Base-by-base conservation (phyloP, 352 stramenopile genomes). In the Pythium sp. region DNA sequence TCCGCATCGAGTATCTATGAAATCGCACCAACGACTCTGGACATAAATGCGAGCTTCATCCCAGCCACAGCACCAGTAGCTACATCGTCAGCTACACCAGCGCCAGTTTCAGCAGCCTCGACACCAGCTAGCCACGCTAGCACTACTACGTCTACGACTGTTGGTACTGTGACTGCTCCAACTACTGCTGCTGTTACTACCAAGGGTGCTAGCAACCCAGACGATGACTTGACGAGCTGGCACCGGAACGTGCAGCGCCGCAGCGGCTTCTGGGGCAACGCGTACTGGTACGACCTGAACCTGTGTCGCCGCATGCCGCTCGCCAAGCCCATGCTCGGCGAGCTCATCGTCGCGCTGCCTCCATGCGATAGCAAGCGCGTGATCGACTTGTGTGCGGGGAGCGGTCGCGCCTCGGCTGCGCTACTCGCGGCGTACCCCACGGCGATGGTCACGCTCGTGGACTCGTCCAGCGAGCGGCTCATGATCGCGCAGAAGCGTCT, bases 201-300 rank as follows among this genome's bases (percentile, higher is more conserved):
- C 9, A 22, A 15, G 5, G 9, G 36, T 30, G 14, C 36, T 8
- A 18, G 1, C 43, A n/a, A 9, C 15, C 9, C 8, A 22, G 7
- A 11, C 20, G 43, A 20, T 0, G 41, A 66, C 22, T 59, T 67
- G 15, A 68, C 63, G 69, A 85, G 70, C 56, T 92, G 84, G 84
- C 28, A 65, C 20, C 78, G 67, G n/a, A 92, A 92, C 61, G 67
- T 92, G n/a, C 66, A 84, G 51, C 81, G 79, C 6, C 75, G 78
- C 11, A 77, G 81, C 7, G 86, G 86, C 12, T 94, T 94, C 60
- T 94, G 84, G 84, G 81, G 81, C 26, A 80, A 94, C 47, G 79
- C 84, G 20, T 78, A 80, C 65, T 94, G 86, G 86, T 94, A 94
- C 73, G 86, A 94, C 46, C 72, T 92, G 54, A 76, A 94, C 20